phyloP scores from a whole-genome alignment of 306 rosid genomes.

The Cicer chorassanicum region DNA sequence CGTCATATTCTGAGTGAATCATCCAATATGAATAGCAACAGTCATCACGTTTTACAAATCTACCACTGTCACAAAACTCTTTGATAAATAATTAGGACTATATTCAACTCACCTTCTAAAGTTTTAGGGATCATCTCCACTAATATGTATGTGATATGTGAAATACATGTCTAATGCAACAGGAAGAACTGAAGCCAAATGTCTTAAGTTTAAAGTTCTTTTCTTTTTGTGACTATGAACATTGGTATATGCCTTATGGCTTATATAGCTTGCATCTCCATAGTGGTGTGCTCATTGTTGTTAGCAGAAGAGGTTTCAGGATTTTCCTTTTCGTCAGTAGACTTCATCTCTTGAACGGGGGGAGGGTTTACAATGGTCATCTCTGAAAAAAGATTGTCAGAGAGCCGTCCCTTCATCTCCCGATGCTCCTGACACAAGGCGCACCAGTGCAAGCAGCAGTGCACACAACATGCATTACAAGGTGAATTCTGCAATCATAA shows the following conservation, averaged over 20 bases:
- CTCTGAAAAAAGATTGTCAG: constrained; percentile 61
- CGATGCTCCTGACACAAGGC: constrained; percentile 98
- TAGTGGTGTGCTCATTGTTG: constrained; percentile 60
- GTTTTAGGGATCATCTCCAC: too few species aligned
- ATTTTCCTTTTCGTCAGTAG: constrained; percentile 53
- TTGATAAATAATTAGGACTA: too few species aligned
- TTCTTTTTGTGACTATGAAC: constrained; percentile 6
- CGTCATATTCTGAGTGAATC: too few species aligned
- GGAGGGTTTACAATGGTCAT: constrained; percentile 90
- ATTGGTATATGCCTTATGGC: background rate
- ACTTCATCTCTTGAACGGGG: constrained; percentile 82
- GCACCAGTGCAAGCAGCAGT: constrained; percentile 96
- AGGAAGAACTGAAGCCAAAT: constrained; percentile 19
- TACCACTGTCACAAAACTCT: too few species aligned
- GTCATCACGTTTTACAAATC: too few species aligned
- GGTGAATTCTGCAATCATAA: constrained; percentile 74
- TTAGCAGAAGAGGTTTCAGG: constrained; percentile 57
- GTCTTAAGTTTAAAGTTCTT: background rate
- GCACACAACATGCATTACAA: constrained; percentile 88
- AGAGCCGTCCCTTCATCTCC: constrained; percentile 87
- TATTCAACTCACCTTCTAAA: too few species aligned
- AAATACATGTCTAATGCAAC: constrained; percentile 16
- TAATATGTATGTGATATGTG: constrained; percentile 9
- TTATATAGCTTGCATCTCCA: constrained; percentile 91
- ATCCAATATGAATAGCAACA: too few species aligned